Percentiles rank a stretch among this genome's conserved stretches.
Conservation (phyloP, 2,329 filamentous ascomycete genomes). For the Diaporthe ilicicola region DNA sequence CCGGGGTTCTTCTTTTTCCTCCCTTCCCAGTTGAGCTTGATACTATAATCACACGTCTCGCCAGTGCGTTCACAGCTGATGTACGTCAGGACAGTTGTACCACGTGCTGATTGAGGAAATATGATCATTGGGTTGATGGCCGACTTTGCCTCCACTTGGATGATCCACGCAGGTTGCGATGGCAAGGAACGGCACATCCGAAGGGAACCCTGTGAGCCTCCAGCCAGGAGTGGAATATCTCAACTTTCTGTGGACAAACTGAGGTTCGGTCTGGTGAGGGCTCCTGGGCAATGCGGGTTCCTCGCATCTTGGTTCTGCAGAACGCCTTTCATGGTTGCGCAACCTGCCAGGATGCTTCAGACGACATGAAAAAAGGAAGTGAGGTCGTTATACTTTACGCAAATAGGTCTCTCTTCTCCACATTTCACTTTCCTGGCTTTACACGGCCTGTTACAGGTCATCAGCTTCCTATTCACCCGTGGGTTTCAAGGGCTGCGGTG, state of each 20-base stretch:
- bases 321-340: background rate
- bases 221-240: background rate
- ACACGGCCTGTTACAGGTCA: constrained; percentile 67
- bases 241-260: background rate
- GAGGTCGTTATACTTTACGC: constrained; percentile 63
- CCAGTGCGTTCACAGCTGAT: constrained; percentile 71
- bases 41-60: constrained; percentile 81
- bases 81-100: constrained; percentile 3
- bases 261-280: background rate
- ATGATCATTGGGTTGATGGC: background rate
- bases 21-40: constrained; percentile 83
- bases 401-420: constrained; percentile 78
- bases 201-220: background rate
- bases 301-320: background rate
- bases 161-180: background rate
- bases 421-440: constrained; percentile 80
- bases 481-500: background rate
- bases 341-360: background rate
- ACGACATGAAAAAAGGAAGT: constrained; percentile 12
- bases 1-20: constrained; percentile 67
- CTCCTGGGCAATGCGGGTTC: background rate
- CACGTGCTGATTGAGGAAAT: background rate
- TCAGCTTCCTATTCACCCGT: constrained; percentile 7
- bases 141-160: constrained; percentile 21
- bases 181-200: background rate